phyloP scores from a whole-genome alignment of 306 rosid genomes.

The Calophaca sinica region DNA sequence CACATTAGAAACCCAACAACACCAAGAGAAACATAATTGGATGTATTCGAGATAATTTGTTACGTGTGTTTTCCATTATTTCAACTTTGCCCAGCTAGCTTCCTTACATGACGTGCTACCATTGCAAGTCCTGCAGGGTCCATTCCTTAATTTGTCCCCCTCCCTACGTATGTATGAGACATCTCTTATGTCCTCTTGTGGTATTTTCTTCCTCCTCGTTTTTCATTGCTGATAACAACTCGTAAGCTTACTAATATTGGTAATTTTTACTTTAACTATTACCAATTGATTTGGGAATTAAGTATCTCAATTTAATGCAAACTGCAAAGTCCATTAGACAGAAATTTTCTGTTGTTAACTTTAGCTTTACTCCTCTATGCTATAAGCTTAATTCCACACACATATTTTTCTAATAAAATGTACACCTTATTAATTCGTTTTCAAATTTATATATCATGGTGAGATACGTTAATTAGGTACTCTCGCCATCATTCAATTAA shows the following conservation, averaged over 20 bases:
- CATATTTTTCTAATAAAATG: too few relatives aligned
- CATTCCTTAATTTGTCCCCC: constrained; percentile 40
- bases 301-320: not conserved
- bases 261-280: not conserved
- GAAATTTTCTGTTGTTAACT: not conserved
- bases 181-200: constrained; percentile 22
- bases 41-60: constrained; percentile 29
- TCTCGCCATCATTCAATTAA: not conserved
- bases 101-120: constrained; percentile 6
- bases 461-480: not conserved
- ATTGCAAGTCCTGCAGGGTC: constrained; percentile 31
- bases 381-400: too few relatives aligned
- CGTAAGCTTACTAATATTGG: not conserved
- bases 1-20: too few relatives aligned
- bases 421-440: too few relatives aligned
- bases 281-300: not conserved
- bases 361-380: not conserved
- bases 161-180: not conserved
- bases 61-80: constrained; percentile 21
- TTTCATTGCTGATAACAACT: constrained; percentile 13
- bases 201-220: not conserved
- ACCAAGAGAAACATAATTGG: constrained; percentile 21
- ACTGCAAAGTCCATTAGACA: not conserved
- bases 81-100: constrained; percentile 44
- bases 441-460: too few relatives aligned